phyloP scores from a whole-genome alignment of 768 basidiomycete genomes.

The Naganishia kalamii region DNA sequence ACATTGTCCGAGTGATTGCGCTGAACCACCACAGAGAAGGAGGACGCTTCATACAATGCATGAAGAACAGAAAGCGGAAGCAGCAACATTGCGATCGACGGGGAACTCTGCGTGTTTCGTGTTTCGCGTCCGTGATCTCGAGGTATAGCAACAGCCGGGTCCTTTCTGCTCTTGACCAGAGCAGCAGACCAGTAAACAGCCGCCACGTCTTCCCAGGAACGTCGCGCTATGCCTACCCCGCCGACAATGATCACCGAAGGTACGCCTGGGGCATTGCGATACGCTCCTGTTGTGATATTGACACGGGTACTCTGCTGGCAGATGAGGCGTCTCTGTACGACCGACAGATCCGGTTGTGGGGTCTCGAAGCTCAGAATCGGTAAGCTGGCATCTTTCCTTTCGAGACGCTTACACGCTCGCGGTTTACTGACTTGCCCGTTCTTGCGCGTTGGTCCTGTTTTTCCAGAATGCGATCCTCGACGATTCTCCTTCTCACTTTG shows the following conservation, averaged over 20 bases:
- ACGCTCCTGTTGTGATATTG: not conserved
- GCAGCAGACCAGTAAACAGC: too few relatives aligned
- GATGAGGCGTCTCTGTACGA: conserved; percentile 78
- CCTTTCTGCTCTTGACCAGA: too few relatives aligned
- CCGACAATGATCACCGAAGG: conserved; percentile 32
- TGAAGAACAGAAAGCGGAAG: too few relatives aligned
- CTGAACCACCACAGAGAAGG: too few relatives aligned
- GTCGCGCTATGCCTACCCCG: not conserved
- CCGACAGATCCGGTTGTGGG: conserved; percentile 55
- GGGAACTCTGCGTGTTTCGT: too few relatives aligned
- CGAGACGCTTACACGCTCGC: not conserved
- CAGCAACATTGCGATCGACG: too few relatives aligned
- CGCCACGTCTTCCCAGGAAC: too few relatives aligned
- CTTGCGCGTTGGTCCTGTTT: not conserved
- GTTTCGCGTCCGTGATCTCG: too few relatives aligned
- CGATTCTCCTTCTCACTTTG: conserved; percentile 72
- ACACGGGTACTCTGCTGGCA: conserved; percentile 6
- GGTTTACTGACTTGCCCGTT: not conserved
- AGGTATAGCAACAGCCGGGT: too few relatives aligned
- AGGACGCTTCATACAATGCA: too few relatives aligned
- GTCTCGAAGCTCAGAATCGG: conserved; percentile 95
- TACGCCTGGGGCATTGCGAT: conserved; percentile 9
- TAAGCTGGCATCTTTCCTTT: conserved; percentile 44
- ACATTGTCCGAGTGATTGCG: too few relatives aligned
- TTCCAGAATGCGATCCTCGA: conserved; percentile 83